These are phyloP conservation scores for Dicorynia guianensis DNA, from an alignment of 306 rosid species.

Conservation along the genomic window DNA sequence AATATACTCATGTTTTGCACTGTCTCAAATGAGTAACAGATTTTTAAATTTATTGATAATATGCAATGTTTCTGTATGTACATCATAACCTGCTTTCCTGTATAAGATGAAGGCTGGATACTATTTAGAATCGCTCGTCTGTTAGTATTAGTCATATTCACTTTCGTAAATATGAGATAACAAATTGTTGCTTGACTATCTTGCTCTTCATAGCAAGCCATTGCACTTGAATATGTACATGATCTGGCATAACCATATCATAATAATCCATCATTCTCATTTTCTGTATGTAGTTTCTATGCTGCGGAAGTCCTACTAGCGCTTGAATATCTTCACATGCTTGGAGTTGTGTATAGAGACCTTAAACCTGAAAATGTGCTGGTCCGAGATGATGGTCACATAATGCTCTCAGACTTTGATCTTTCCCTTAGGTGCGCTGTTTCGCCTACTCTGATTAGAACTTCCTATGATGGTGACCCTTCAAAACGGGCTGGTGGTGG, in stretches of 20 bases:
- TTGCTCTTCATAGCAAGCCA: neutral
- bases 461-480: constrained; percentile 77
- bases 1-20: too few species aligned
- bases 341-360: constrained; percentile 98
- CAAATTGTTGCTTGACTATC: neutral
- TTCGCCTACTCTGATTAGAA: constrained; percentile 81
- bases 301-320: constrained; percentile 98
- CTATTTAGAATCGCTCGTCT: neutral
- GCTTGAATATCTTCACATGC: constrained; percentile 98
- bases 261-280: constrained; percentile 17
- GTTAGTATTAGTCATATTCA: neutral
- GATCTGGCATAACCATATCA: constrained; percentile 3
- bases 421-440: constrained; percentile 93
- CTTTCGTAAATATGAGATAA: constrained; percentile 3
- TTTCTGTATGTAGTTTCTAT: constrained; percentile 72
- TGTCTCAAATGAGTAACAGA: too few species aligned
- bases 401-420: constrained; percentile 98
- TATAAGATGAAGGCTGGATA: constrained; percentile 13
- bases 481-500: constrained; percentile 76
- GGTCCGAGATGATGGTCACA: constrained; percentile 99
- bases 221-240: neutral
- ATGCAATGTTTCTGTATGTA: too few species aligned
- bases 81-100: neutral
- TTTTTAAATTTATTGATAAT: neutral
- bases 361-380: constrained; percentile 96